Base-by-base conservation (phyloP, 2,329 filamentous ascomycete species). In the Epichloe aotearoae region DNA sequence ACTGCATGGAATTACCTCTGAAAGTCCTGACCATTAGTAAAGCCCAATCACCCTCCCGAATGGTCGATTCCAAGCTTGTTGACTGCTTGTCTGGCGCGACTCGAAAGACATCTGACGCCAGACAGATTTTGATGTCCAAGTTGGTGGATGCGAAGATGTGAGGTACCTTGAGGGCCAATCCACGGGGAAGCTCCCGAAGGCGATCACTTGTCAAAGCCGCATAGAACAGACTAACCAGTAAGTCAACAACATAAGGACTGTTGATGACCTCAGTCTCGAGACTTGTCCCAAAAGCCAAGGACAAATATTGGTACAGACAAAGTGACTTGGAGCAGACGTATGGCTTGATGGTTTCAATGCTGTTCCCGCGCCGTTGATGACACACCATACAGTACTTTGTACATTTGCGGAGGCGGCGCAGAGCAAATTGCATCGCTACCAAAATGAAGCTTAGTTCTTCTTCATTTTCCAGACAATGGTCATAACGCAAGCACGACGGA, bases 351-450 rank as follows among this genome's bases (percentile, higher is more conserved):
- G 84, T 79, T 58, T 83, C 79, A 38, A 91, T 82, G 0, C 79
- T 76, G 2, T 73, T 74, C 1, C 77, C 65, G 37, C 87, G 75
- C 56, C 76, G 83, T 56, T 77, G 77, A 64, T 94, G 86, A 60
- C 90, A 96, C 23, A 90, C 82, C 50, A 95, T 75, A 64, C 90
- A 96, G 64, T 91, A 95, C 50, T 93, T 82, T 0, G 86, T 88
- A 63, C 88, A 95, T 52, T 80, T 82, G 7, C 86, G 77, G 53
- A 95, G 80, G 59, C 89, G 86, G 1, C 83, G 81, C 26, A 95
- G 70, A 0, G 82, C 74, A 57, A 90, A 93, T 56, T 94, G 85
- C 74, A 88, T 86, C 1, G 76, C 73, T 30, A 78, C 56, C 30
- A 83, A 64, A 2, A 77, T 75, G 37, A 81, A 66, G 44, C 77